Evolutionary conservation across 192 early-diverging fungal genomes (phyloP).

Genomic region (Chytriomyces sp.): DNA sequence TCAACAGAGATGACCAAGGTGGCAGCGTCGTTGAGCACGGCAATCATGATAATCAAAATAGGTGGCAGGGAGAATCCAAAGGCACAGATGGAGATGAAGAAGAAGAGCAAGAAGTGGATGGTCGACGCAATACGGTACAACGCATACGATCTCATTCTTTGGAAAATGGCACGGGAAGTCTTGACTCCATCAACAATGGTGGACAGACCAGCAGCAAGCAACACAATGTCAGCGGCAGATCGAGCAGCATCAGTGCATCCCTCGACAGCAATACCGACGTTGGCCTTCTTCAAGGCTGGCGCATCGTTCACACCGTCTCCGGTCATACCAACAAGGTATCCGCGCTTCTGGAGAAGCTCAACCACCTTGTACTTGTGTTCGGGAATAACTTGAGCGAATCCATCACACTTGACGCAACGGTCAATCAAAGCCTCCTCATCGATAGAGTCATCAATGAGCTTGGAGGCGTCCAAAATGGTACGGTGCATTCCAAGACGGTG

Average conservation of each 20-base stretch:
- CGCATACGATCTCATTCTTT: constrained; percentile 77
- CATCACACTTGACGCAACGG: constrained; percentile 85
- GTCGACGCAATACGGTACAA: constrained; percentile 96
- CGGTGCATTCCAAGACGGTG: constrained; percentile 89
- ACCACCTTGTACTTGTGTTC: constrained; percentile 99
- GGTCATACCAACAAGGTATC: constrained; percentile 91
- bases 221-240: constrained; percentile 94
- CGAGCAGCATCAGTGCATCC: constrained; percentile 97
- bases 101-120: constrained; percentile 91
- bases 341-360: constrained; percentile 88
- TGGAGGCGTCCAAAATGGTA: constrained; percentile 86
- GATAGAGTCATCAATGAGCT: constrained; percentile 76
- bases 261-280: constrained; percentile 97
- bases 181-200: constrained; percentile 94
- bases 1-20: constrained; percentile 93
- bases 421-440: constrained; percentile 84
- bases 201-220: constrained; percentile 86
- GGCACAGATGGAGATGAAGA: constrained; percentile 85
- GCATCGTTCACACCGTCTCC: constrained; percentile 99
- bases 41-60: constrained; percentile 84
- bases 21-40: constrained; percentile 91
- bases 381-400: constrained; percentile 96
- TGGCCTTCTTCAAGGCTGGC: constrained; percentile 96
- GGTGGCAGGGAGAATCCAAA: constrained; percentile 85
- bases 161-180: constrained; percentile 91